Conservation (phyloP, 768 basidiomycete species). For the Lactarius sp. region DNA sequence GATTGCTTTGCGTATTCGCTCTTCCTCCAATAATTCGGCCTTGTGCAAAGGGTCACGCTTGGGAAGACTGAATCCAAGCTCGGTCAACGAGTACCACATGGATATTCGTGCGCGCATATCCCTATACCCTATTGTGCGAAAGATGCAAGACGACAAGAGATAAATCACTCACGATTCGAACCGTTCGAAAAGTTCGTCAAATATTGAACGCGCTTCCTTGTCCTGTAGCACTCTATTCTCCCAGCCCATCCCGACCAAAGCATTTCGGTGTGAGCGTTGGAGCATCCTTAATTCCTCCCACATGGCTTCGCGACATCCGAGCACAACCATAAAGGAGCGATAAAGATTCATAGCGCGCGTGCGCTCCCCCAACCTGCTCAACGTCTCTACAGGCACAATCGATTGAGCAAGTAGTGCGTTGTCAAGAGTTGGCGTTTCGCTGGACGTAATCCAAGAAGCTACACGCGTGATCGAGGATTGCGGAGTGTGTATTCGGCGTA, state of each 20-base stretch:
- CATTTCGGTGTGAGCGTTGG: slow-evolving; percentile 50
- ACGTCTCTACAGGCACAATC: slow-evolving; percentile 17
- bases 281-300: slow-evolving; percentile 68
- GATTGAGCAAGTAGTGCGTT: slow-evolving; percentile 22
- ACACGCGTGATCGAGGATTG: slow-evolving; percentile 12
- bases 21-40: slow-evolving; percentile 65
- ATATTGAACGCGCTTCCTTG: slow-evolving; percentile 14
- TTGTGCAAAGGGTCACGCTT: slow-evolving; percentile 58
- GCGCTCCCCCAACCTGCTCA: slow-evolving; percentile 48
- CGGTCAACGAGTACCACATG: slow-evolving; percentile 57
- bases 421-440: slow-evolving; percentile 23
- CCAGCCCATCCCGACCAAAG: slow-evolving; percentile 60
- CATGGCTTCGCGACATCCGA: slow-evolving; percentile 70
- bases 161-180: slow-evolving; percentile 22
- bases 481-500: neutral
- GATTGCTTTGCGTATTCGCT: slow-evolving; percentile 56
- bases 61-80: slow-evolving; percentile 56
- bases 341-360: slow-evolving; percentile 70
- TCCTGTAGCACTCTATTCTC: slow-evolving; percentile 39
- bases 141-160: slow-evolving; percentile 3
- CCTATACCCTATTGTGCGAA: slow-evolving; percentile 32
- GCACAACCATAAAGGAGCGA: slow-evolving; percentile 53
- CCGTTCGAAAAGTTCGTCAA: slow-evolving; percentile 22
- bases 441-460: slow-evolving; percentile 18
- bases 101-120: slow-evolving; percentile 64